Base-by-base conservation (phyloP, 2,329 filamentous ascomycete species). In the Sclerotinia borealis region DNA sequence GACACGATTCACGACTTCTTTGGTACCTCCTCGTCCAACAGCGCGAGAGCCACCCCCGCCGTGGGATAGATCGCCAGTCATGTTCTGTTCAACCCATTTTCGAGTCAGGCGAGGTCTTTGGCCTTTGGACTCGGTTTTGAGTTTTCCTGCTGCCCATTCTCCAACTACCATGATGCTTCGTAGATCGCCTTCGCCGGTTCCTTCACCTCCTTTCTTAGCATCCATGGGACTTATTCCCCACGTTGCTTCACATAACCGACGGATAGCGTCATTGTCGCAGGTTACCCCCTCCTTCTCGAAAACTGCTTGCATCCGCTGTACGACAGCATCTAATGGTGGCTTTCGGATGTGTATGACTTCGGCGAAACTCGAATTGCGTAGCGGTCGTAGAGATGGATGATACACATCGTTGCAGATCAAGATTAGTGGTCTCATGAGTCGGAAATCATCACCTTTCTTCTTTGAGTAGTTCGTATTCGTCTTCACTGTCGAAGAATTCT, bases 331-430 rank as follows among this genome's bases (percentile, higher is more conserved):
- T 11, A 98, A 78, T 0, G 90, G 87, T 2, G 95, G 92, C 70
- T 95, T 95, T 54, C 93, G 91, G 39, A 96, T 89, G 72, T 96
- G 92, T 27, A 99, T 88, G 45, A 98, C 87, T 75, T 99, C 95
- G 0, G 93, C 95, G 56, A 95, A 78, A 7, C 81, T 86, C 0
- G 92, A 93, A 67, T 93, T 90, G n/a, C 95, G 86, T 9, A 99
- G 80, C 0, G 91, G 92, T 34, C 92, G 85, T 47, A 99, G 81
- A 25, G 93, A 91, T 4, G 93, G 88, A 69, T 96, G 92, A 72
- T 99, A 99, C 1, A 98, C 86, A 75, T 99, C 96, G 71, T 99
- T 99, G 79, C 95, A 99, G 70, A 99, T 95, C 54, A 99, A 81
- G 58, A 99, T 92, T 36, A 99, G 80, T 0, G 95, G 95, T 51